Evolutionary conservation across 768 basidiomycete species (phyloP).

Genomic region (Tephrocybe rancida): DNA sequence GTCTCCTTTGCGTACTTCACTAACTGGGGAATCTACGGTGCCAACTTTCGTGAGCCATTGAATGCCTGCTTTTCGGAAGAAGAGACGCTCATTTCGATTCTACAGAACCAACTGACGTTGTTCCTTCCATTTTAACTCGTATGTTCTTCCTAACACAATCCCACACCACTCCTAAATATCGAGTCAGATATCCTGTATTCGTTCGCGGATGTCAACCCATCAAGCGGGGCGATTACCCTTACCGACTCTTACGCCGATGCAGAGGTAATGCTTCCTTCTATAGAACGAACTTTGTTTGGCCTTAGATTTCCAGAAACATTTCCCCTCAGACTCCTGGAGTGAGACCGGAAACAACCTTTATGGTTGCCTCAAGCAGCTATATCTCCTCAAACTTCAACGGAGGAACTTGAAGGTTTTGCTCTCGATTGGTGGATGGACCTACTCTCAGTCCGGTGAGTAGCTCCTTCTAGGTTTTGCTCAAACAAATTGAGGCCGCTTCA

Average conservation of each 20-base stretch:
- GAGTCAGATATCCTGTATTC: slow-evolving; percentile 67
- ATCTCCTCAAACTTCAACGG: slow-evolving; percentile 60
- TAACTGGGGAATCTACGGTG: slow-evolving; percentile 67
- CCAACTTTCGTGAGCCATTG: slow-evolving; percentile 61
- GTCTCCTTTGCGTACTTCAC: slow-evolving; percentile 56
- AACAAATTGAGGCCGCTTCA: not conserved
- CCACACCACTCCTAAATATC: not conserved
- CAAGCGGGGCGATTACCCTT: slow-evolving; percentile 62
- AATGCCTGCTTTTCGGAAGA: not conserved
- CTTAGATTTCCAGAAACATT: slow-evolving; percentile 56
- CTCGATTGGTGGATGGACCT: slow-evolving; percentile 67
- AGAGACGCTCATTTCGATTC: slow-evolving; percentile 3
- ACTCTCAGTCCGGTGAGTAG: slow-evolving; percentile 55
- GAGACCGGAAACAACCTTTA: slow-evolving; percentile 80
- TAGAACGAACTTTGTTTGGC: no score
- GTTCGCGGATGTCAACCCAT: slow-evolving; percentile 72
- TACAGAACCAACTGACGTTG: slow-evolving; percentile 67
- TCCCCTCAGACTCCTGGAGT: slow-evolving; percentile 70
- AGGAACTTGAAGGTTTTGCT: slow-evolving; percentile 56
- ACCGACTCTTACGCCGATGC: slow-evolving; percentile 79
- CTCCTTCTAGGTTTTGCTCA: not conserved
- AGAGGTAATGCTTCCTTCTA: slow-evolving; percentile 38
- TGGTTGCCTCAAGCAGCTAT: slow-evolving; percentile 78
- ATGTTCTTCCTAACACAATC: slow-evolving; percentile 17
- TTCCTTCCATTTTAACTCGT: slow-evolving; percentile 64